Conservation (phyloP, 75 land plant genomes). For the Gnetum montanum region DNA sequence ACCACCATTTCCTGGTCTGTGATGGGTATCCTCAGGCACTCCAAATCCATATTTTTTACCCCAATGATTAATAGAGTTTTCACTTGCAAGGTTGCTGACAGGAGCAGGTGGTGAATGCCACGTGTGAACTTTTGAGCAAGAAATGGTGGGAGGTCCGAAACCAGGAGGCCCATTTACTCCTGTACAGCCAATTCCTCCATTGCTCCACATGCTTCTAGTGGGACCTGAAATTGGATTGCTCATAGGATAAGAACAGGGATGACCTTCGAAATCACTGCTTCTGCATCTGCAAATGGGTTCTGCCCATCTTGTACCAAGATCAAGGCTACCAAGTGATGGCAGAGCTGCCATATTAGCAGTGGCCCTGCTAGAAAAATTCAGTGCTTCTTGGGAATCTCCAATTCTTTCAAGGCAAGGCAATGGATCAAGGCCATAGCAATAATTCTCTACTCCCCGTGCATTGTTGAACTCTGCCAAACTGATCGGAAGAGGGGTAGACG, state of each 20-base stretch:
- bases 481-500: constrained; percentile 36
- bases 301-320: constrained; percentile 28
- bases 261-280: constrained; percentile 14
- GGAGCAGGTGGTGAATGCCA: constrained; percentile 33
- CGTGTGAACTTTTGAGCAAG: constrained; percentile 12
- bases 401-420: constrained; percentile 39
- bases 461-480: constrained; percentile 19
- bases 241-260: constrained; percentile 24
- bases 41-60: constrained; percentile 25
- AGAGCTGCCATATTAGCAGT: constrained; percentile 13
- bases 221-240: constrained; percentile 21
- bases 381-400: constrained; percentile 33
- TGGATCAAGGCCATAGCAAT: constrained; percentile 34
- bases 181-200: constrained; percentile 17
- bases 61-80: constrained; percentile 7
- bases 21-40: constrained; percentile 19
- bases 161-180: constrained; percentile 14
- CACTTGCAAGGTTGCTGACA: constrained; percentile 18
- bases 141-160: constrained; percentile 18
- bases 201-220: constrained; percentile 42
- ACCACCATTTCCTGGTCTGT: neutral
- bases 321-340: constrained; percentile 35
- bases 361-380: constrained; percentile 35
- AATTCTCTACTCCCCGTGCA: constrained; percentile 27
- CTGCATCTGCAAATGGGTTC: constrained; percentile 28